Evolutionary conservation across 2,329 filamentous ascomycete genomes (phyloP), one percentile per base, ranked within the genome.

Genomic region (Hawksworthiomyces lignivorus): DNA sequence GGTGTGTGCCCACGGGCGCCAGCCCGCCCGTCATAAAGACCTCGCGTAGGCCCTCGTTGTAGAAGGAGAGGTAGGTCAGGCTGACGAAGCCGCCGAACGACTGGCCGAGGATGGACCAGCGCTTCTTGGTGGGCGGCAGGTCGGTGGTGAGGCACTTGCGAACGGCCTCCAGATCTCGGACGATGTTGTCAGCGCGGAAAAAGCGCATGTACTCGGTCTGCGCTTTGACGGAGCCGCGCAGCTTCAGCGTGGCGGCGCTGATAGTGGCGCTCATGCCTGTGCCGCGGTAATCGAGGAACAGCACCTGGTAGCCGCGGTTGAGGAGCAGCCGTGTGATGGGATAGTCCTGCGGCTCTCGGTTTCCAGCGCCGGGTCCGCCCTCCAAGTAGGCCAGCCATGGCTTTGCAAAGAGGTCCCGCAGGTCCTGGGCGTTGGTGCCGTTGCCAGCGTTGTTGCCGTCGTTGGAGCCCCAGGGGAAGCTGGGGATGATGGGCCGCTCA

Each of bases 21-120:
- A 96, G 69, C 0, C 90, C 90, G 28, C 90, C 90, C 10, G 84
- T 86, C 26, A 89, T 70, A 57, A 94, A 97, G 19, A 79, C 78
- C 64, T 97, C 90, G 22, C 80, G 77, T 19, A 97, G 63, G 1
- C 84, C 84, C 43, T 87, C 74, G 0, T 87, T 86, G 52, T 77
- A 81, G 58, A 85, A 80, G 3, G 84, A 92, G 14, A 97, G 73
- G 60, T 96, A 97, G 7, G 84, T 90, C 26, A 87, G 69, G 36
- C 72, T 74, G 56, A 88, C 86, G 61, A 95, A 96, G 1, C 90
- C 90, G 29, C 90, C 90, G 60, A 94, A 97, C 14, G 83, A 89
- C 64, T 96, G 90, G 8, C 90, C 90, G 48, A 94, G 82, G 22
- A 92, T 74, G 44, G 80, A 84, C 90, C 89, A 96, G 57, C 82